These are phyloP conservation scores for Phoma sp. DNA, from an alignment of 2,329 filamentous ascomycete genomes.

Conservation along the genomic window DNA sequence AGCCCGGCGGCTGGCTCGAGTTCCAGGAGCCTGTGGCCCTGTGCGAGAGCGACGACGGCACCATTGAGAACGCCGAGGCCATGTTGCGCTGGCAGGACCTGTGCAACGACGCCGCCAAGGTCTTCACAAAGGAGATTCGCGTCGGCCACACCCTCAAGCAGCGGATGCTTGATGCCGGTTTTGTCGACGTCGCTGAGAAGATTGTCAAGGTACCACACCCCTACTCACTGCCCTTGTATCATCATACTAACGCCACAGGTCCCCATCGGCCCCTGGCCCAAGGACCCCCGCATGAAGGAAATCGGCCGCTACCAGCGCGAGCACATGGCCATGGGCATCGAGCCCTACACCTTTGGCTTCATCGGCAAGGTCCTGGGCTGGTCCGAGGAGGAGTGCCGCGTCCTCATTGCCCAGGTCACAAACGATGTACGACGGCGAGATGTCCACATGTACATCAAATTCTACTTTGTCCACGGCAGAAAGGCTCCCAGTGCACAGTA, in stretches of 20 bases:
- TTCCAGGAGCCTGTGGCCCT: slow-evolving; percentile 47
- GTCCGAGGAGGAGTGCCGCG: slow-evolving; percentile 43
- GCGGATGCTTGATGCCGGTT: slow-evolving; percentile 40
- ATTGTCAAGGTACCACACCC: slow-evolving; percentile 37
- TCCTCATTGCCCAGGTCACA: slow-evolving; percentile 44
- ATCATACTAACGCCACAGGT: slow-evolving; percentile 28
- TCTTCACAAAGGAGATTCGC: slow-evolving; percentile 39
- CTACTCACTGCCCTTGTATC: no score
- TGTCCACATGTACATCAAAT: slow-evolving; percentile 44
- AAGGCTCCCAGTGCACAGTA: slow-evolving; percentile 25
- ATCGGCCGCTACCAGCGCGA: slow-evolving; percentile 54
- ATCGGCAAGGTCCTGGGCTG: slow-evolving; percentile 47
- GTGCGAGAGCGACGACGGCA: slow-evolving; percentile 43
- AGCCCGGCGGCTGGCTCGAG: slow-evolving; percentile 46
- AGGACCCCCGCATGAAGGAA: slow-evolving; percentile 59
- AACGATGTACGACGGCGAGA: slow-evolving; percentile 40
- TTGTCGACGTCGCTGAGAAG: slow-evolving; percentile 45
- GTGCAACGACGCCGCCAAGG: slow-evolving; percentile 36
- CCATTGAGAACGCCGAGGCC: slow-evolving; percentile 33
- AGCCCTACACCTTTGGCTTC: slow-evolving; percentile 47
- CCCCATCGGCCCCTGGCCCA: slow-evolving; percentile 54
- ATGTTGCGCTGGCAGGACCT: slow-evolving; percentile 39
- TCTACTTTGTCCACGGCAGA: slow-evolving; percentile 44
- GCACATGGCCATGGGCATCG: slow-evolving; percentile 46
- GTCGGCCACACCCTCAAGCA: slow-evolving; percentile 34